Evolutionary conservation across 495 filamentous ascomycete genomes (phyloP).

Genomic region (Talaromyces liani): DNA sequence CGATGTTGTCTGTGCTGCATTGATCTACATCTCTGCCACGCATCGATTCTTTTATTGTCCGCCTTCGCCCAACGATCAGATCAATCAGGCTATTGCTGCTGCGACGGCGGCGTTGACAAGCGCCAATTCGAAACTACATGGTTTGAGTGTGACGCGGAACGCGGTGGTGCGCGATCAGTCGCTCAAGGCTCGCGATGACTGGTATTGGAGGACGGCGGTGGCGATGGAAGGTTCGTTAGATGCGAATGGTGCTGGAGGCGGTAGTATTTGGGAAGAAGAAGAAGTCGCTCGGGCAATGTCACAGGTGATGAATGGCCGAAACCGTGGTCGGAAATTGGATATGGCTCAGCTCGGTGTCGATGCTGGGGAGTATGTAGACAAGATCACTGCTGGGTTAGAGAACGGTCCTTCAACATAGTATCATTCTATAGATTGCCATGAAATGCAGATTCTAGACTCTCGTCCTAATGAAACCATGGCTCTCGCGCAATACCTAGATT

Average conservation of each 20-base stretch:
- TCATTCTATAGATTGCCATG: background rate
- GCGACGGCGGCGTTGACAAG: slow-evolving; percentile 35
- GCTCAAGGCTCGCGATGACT: slow-evolving; percentile 46
- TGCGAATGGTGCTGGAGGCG: slow-evolving; percentile 16
- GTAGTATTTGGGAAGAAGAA: slow-evolving; percentile 44
- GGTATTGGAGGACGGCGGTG: slow-evolving; percentile 50
- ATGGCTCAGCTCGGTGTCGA: slow-evolving; percentile 36
- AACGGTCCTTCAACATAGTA: background rate
- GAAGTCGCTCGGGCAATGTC: slow-evolving; percentile 50
- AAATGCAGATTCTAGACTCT: background rate
- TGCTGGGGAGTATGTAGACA: slow-evolving; percentile 38
- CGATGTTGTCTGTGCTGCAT: slow-evolving; percentile 50
- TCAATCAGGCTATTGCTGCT: slow-evolving; percentile 30
- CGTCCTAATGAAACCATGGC: too few relatives aligned
- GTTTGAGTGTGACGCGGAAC: slow-evolving; percentile 48
- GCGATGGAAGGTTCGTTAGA: slow-evolving; percentile 28
- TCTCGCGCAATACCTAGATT: background rate
- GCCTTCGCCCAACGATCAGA: slow-evolving; percentile 38
- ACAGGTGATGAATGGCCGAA: slow-evolving; percentile 31
- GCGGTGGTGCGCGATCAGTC: slow-evolving; percentile 49
- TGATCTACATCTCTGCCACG: slow-evolving; percentile 69
- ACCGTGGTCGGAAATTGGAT: slow-evolving; percentile 34
- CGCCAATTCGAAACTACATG: slow-evolving; percentile 42
- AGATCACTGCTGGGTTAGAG: slow-evolving; percentile 34
- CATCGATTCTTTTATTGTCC: slow-evolving; percentile 59